Evolutionary conservation across 2,329 filamentous ascomycete genomes (phyloP).

Genomic region (Aspergillus nomiae): DNA sequence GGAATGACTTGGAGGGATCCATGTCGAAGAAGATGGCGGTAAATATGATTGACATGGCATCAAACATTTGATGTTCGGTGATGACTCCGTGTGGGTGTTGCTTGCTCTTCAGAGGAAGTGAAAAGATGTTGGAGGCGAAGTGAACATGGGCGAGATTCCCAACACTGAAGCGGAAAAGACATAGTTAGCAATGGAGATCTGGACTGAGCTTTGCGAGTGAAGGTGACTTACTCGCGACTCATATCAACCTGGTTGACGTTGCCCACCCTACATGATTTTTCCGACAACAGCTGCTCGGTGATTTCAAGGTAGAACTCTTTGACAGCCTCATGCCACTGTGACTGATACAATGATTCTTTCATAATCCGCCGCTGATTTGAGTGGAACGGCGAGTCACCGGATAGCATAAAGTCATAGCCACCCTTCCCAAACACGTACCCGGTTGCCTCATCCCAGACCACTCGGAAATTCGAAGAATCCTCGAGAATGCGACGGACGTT

Average conservation of each 20-base stretch:
- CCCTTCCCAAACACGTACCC: constrained; percentile 62
- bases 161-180: constrained; percentile 31
- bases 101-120: constrained; percentile 57
- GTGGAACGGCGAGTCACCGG: constrained; percentile 6
- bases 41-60: constrained; percentile 66
- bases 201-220: constrained; percentile 51
- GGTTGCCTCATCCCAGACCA: constrained; percentile 67
- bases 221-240: constrained; percentile 53
- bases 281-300: constrained; percentile 61
- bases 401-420: constrained; percentile 55
- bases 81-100: constrained; percentile 56
- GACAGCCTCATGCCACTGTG: constrained; percentile 63
- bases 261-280: constrained; percentile 63
- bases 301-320: constrained; percentile 68
- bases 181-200: constrained; percentile 6
- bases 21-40: constrained; percentile 66
- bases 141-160: constrained; percentile 59
- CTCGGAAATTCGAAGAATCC: constrained; percentile 62
- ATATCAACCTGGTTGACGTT: constrained; percentile 69
- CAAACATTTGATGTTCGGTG: constrained; percentile 60
- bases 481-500: constrained; percentile 65
- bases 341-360: constrained; percentile 59
- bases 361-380: constrained; percentile 8
- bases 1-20: constrained; percentile 68
- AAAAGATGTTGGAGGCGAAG: constrained; percentile 58